Evolutionary conservation across 2,329 filamentous ascomycete species (phyloP).

Genomic region (Pseudogymnoascus verrucosus): DNA sequence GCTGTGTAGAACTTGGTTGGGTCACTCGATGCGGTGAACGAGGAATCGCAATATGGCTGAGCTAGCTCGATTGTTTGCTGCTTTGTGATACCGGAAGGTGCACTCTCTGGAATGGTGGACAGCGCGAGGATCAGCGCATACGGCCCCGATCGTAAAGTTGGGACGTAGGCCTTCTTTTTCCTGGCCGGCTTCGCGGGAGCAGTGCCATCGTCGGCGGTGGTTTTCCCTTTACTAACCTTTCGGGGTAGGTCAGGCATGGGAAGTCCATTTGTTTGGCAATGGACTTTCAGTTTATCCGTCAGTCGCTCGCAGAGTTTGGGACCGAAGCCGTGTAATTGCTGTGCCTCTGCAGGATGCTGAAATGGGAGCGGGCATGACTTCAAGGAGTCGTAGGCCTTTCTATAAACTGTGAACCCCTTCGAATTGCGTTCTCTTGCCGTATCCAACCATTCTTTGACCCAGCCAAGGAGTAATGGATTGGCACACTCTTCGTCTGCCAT

Average conservation of each 20-base stretch:
- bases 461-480: slow-evolving; percentile 64
- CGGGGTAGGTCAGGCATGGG: slow-evolving; percentile 56
- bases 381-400: slow-evolving; percentile 68
- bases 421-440: slow-evolving; percentile 59
- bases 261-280: slow-evolving; percentile 60
- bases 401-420: slow-evolving; percentile 65
- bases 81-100: slow-evolving; percentile 55
- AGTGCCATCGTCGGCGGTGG: slow-evolving; percentile 12
- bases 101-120: slow-evolving; percentile 48
- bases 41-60: slow-evolving; percentile 64
- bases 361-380: slow-evolving; percentile 60
- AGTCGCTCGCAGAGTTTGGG: slow-evolving; percentile 63
- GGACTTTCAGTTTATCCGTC: slow-evolving; percentile 48
- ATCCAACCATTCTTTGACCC: slow-evolving; percentile 73
- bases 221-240: slow-evolving; percentile 30
- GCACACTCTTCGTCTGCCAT: slow-evolving; percentile 19
- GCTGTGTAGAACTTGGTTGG: slow-evolving; percentile 67
- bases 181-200: slow-evolving; percentile 45
- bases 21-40: slow-evolving; percentile 60
- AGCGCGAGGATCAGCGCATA: slow-evolving; percentile 67
- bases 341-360: slow-evolving; percentile 63
- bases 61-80: slow-evolving; percentile 58
- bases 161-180: slow-evolving; percentile 62
- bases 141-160: slow-evolving; percentile 61
- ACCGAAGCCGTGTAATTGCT: slow-evolving; percentile 66